Evolutionary conservation across 495 filamentous ascomycete species (phyloP).

Genomic region (Lophium mytilinum): DNA sequence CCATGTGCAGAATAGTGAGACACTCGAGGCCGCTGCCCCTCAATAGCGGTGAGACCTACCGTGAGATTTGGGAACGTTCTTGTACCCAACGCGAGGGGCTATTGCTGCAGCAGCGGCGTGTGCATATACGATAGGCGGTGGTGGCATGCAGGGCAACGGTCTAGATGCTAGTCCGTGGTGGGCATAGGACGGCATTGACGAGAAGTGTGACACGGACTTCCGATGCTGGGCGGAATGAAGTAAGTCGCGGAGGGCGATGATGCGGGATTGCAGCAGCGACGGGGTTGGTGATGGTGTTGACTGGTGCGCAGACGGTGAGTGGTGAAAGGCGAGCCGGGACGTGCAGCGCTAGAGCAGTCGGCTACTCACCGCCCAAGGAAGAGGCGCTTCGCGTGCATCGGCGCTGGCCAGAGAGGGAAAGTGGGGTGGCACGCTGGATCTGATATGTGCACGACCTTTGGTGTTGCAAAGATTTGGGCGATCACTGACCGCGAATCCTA

Average conservation of each 20-base stretch:
- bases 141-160: not conserved
- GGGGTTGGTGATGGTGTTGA: not conserved
- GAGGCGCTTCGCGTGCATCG: not conserved
- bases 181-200: not conserved
- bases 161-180: not conserved
- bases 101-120: not conserved
- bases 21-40: no score
- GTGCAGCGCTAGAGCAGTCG: not conserved
- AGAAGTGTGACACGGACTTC: not conserved
- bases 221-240: not conserved
- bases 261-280: not conserved
- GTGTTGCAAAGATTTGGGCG: not conserved
- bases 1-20: no score
- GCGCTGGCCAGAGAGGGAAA: not conserved
- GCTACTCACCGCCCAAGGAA: constrained; percentile 1
- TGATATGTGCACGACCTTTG: not conserved
- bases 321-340: not conserved
- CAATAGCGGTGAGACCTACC: not conserved
- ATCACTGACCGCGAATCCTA: not conserved
- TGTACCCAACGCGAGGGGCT: not conserved
- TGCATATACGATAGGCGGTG: not conserved
- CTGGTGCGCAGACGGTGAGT: not conserved
- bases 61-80: not conserved
- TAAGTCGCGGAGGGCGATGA: not conserved
- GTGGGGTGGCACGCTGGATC: not conserved